Evolutionary conservation across 75 land plant genomes (phyloP).

Genomic region (Pinus tabuliformis): DNA sequence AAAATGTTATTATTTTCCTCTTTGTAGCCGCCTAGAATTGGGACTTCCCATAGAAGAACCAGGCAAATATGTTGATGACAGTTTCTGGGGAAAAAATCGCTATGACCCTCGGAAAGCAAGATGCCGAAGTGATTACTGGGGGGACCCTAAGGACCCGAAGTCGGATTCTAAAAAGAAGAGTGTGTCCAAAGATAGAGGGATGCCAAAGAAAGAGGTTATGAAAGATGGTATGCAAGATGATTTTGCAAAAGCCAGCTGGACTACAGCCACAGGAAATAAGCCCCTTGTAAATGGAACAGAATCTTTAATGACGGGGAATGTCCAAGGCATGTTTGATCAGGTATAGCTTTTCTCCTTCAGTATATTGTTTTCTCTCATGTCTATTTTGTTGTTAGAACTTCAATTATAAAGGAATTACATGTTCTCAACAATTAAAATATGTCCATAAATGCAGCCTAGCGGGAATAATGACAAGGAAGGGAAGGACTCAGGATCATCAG

Average conservation of each 20-base stretch:
- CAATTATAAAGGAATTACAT: neutral
- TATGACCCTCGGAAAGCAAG: conserved; percentile 67
- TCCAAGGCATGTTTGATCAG: conserved; percentile 42
- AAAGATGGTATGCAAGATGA: conserved; percentile 12
- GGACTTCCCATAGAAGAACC: conserved; percentile 92
- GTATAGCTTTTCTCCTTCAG: neutral
- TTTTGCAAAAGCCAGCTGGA: conserved; percentile 10
- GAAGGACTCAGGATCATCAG: neutral
- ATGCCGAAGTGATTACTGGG: conserved; percentile 88
- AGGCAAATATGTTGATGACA: conserved; percentile 72
- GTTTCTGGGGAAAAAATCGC: conserved; percentile 52
- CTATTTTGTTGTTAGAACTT: neutral
- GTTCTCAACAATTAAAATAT: neutral
- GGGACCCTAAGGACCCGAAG: conserved; percentile 71
- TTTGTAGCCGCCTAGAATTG: conserved; percentile 72
- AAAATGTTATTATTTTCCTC: neutral
- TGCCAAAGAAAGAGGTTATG: conserved; percentile 11
- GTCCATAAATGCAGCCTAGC: conserved; percentile 2
- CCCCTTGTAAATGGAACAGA: conserved; percentile 61
- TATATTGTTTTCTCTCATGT: neutral
- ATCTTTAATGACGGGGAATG: conserved; percentile 27
- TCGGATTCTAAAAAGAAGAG: conserved; percentile 1
- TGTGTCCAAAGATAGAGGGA: neutral
- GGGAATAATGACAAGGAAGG: neutral
- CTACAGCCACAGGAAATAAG: conserved; percentile 3